Conservation (phyloP, 2,329 filamentous ascomycete genomes). For the Aspergillus ruber region DNA sequence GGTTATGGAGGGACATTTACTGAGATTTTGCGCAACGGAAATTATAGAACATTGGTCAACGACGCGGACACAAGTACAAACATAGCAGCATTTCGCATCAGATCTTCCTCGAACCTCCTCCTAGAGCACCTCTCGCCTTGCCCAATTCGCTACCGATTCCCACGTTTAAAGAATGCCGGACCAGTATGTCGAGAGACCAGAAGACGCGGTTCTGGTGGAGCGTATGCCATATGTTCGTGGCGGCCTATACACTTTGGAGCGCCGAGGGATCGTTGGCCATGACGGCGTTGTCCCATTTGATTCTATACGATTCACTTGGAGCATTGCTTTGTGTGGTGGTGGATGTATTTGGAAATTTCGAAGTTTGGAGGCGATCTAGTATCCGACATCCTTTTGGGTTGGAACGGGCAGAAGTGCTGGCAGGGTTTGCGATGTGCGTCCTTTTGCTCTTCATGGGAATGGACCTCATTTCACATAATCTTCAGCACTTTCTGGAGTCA, state of each 20-base stretch:
- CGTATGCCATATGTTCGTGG: conserved; percentile 76
- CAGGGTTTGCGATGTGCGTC: conserved; percentile 92
- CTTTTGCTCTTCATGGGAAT: conserved; percentile 96
- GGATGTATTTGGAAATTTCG: conserved; percentile 91
- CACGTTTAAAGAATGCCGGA: conserved; percentile 78
- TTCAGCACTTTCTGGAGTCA: conserved; percentile 85
- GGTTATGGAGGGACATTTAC: not conserved
- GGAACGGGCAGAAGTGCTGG: conserved; percentile 86
- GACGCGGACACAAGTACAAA: conserved; percentile 94
- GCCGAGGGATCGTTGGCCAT: conserved; percentile 82
- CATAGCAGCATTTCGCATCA: conserved; percentile 94
- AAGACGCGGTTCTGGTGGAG: conserved; percentile 81
- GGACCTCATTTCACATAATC: conserved; percentile 86
- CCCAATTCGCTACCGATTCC: conserved; percentile 89
- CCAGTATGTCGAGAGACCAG: conserved; percentile 85
- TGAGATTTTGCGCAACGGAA: not conserved
- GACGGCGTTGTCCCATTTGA: conserved; percentile 84
- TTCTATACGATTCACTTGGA: conserved; percentile 91
- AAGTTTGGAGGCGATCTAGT: conserved; percentile 90
- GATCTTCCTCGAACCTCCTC: conserved; percentile 89
- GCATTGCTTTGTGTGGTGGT: conserved; percentile 87
- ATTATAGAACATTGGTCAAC: conserved; percentile 73
- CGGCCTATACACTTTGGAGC: conserved; percentile 76
- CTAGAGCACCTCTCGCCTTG: conserved; percentile 75
- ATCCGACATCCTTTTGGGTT: conserved; percentile 90